These are phyloP conservation scores for Penicillium bovifimosum DNA, from an alignment of 495 filamentous ascomycete genomes.

Conservation along the genomic window DNA sequence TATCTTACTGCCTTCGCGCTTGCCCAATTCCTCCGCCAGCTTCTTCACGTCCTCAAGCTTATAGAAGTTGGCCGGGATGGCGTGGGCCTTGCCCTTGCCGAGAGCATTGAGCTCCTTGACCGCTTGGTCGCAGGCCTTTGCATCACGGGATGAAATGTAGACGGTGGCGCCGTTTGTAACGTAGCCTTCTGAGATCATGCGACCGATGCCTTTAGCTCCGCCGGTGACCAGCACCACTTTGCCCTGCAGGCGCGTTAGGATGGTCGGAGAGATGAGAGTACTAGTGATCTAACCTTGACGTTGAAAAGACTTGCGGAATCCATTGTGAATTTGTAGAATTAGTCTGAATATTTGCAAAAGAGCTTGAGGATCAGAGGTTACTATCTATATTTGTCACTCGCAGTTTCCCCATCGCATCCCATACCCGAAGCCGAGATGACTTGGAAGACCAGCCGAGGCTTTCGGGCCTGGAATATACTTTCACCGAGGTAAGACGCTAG, in stretches of 20 bases:
- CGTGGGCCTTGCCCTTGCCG: conserved; percentile 56
- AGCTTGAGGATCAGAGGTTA: background rate
- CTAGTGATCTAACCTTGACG: conserved; percentile 46
- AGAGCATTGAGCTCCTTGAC: conserved; percentile 56
- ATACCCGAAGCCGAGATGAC: conserved; percentile 23
- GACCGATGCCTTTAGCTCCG: conserved; percentile 64
- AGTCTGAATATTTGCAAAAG: background rate
- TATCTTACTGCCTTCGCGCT: conserved; percentile 53
- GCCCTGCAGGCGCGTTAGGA: conserved; percentile 42
- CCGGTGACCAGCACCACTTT: conserved; percentile 73
- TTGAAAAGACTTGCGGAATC: conserved; percentile 51
- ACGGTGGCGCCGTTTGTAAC: conserved; percentile 76
- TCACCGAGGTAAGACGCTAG: conserved; percentile 8
- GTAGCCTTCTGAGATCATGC: conserved; percentile 77
- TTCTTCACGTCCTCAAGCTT: conserved; percentile 63
- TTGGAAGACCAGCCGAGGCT: conserved; percentile 17
- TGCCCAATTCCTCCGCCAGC: conserved; percentile 57
- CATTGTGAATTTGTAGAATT: conserved; percentile 31
- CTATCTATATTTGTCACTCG: conserved; percentile 8
- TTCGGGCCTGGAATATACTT: conserved; percentile 10
- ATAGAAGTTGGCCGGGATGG: conserved; percentile 69
- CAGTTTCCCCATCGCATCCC: conserved; percentile 11
- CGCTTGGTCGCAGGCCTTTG: conserved; percentile 53
- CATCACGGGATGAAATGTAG: conserved; percentile 74
- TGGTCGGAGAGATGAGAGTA: background rate